These are phyloP conservation scores for Leucoagaricus sp. DNA, from an alignment of 1,284 basidiomycete species.

Conservation along the genomic window DNA sequence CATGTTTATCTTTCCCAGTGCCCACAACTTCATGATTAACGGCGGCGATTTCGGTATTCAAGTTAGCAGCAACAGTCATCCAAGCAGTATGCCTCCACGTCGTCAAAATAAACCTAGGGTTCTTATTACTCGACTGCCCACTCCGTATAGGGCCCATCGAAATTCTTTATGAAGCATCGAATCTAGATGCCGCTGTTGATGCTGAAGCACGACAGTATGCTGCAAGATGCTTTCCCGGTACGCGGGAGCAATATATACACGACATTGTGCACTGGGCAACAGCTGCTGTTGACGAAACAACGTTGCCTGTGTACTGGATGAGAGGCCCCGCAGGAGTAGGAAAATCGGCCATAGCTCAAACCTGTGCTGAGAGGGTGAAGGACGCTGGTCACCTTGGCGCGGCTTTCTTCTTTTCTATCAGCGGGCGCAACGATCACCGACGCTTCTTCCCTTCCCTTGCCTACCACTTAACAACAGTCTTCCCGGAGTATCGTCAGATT, in stretches of 20 bases:
- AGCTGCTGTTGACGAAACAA: background rate
- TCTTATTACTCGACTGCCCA: too few relatives aligned
- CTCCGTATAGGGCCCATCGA: too few relatives aligned
- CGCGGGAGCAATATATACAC: background rate
- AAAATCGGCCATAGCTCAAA: slow-evolving; percentile 13
- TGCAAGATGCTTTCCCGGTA: background rate
- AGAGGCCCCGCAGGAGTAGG: slow-evolving; percentile 9
- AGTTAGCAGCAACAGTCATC: too few relatives aligned
- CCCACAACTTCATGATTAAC: too few relatives aligned
- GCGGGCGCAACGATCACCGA: background rate
- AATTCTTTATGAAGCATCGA: background rate
- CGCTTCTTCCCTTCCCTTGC: slow-evolving; percentile 6
- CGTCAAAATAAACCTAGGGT: too few relatives aligned
- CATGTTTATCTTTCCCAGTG: too few relatives aligned
- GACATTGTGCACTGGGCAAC: background rate
- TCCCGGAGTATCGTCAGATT: background rate
- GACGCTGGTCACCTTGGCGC: background rate
- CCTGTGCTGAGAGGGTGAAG: background rate
- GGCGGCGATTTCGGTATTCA: too few relatives aligned
- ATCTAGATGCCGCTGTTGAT: background rate
- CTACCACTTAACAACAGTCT: slow-evolving; percentile 3
- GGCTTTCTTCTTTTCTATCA: slow-evolving; percentile 6
- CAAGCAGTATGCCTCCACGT: too few relatives aligned
- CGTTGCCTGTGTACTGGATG: background rate
- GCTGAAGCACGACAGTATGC: background rate